A percentile compares a stretch with the other conserved stretches of the same genome.
Conservation (phyloP, 2,329 filamentous ascomycete species). For the Arthrobotrys musiformis region DNA sequence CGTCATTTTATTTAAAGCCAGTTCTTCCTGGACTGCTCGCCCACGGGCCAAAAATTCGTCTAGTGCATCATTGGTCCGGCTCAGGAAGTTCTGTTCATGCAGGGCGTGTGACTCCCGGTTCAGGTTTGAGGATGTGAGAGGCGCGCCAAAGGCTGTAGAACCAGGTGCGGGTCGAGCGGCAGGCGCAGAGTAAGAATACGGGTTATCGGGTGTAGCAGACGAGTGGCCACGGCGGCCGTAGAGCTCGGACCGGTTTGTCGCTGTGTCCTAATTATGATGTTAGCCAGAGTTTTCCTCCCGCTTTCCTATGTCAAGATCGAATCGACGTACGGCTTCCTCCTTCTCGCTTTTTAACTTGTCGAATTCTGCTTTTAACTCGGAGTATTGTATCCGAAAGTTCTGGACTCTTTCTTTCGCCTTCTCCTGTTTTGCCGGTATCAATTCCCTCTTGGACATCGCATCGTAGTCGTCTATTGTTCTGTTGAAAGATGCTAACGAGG, state of each 20-base stretch:
- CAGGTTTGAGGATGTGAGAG: constrained; percentile 61
- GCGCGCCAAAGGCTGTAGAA: constrained; percentile 63
- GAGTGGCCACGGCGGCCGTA: constrained; percentile 79
- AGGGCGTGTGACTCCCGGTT: constrained; percentile 72
- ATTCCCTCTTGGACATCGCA: constrained; percentile 83
- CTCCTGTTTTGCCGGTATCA: constrained; percentile 88
- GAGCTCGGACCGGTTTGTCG: constrained; percentile 78
- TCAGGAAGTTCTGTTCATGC: constrained; percentile 88
- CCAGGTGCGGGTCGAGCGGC: constrained; percentile 65
- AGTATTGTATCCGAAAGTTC: constrained; percentile 83
- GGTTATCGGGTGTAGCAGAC: constrained; percentile 86
- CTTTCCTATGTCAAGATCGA: not conserved
- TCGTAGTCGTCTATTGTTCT: constrained; percentile 94
- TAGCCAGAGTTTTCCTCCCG: not conserved
- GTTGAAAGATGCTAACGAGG: constrained; percentile 81
- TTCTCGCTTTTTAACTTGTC: constrained; percentile 79
- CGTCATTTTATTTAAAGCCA: constrained; percentile 91
- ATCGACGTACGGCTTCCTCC: constrained; percentile 73
- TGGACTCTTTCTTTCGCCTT: constrained; percentile 87
- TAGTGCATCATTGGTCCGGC: constrained; percentile 81
- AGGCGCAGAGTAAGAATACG: constrained; percentile 75
- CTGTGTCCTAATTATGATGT: constrained; percentile 67
- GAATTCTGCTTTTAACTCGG: constrained; percentile 81
- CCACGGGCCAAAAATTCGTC: constrained; percentile 95
- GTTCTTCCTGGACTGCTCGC: constrained; percentile 85